These are phyloP conservation scores for Tilletia indica DNA, from an alignment of 1,284 basidiomycete species.

Conservation along the genomic window DNA sequence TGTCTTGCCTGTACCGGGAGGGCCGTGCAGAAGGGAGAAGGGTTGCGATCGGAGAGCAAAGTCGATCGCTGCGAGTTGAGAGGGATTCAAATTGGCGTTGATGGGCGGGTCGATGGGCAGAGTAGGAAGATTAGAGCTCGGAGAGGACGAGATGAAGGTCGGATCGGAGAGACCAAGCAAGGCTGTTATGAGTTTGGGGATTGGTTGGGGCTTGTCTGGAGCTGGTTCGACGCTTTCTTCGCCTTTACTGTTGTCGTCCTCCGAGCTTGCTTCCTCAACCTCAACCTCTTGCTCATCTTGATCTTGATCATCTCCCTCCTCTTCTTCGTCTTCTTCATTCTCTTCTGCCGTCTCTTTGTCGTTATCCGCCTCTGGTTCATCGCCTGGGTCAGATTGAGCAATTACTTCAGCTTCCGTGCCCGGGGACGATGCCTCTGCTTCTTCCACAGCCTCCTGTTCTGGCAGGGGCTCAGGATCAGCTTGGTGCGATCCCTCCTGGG, in stretches of 20 bases:
- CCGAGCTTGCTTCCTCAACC: neutral
- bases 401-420: too few relatives aligned
- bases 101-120: constrained; percentile 63
- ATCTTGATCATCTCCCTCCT: constrained; percentile 43
- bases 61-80: constrained; percentile 76
- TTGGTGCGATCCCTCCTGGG: too few relatives aligned
- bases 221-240: constrained; percentile 66
- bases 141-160: constrained; percentile 56
- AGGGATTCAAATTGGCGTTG: constrained; percentile 73
- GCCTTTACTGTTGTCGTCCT: neutral
- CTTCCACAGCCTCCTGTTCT: constrained; percentile 19
- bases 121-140: constrained; percentile 55
- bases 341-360: neutral
- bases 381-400: too few relatives aligned
- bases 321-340: constrained; percentile 66
- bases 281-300: constrained; percentile 28
- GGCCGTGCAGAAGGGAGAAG: constrained; percentile 91
- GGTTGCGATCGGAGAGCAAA: constrained; percentile 71
- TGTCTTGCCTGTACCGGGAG: constrained; percentile 66
- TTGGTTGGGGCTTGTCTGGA: constrained; percentile 61
- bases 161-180: constrained; percentile 52
- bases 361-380: too few relatives aligned
- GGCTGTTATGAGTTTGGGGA: neutral
- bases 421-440: neutral
- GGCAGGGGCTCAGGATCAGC: neutral